A percentile compares a stretch with the other conserved stretches of the same genome.
Evolutionary conservation across 768 basidiomycete species (phyloP).

Genomic region (Amanita subjunquillea): DNA sequence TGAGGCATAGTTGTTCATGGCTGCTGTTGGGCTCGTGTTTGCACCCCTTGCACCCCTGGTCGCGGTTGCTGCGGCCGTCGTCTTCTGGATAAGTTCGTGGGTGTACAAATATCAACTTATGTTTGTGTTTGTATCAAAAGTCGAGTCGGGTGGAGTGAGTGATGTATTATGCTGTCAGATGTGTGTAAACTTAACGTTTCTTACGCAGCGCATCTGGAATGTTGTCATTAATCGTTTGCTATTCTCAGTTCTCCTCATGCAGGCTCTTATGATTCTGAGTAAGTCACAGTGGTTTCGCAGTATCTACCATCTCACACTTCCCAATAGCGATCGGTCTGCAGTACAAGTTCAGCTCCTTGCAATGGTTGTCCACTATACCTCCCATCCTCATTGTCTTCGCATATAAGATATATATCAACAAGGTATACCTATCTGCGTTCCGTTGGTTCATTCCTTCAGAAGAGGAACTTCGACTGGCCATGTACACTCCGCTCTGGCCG

Average conservation of each 20-base stretch:
- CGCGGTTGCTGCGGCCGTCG: conserved; percentile 66
- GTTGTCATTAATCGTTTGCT: conserved; percentile 86
- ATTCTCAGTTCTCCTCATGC: conserved; percentile 76
- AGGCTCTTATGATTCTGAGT: conserved; percentile 81
- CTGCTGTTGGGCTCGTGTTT: conserved; percentile 88
- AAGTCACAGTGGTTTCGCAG: conserved; percentile 18
- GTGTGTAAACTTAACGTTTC: background rate
- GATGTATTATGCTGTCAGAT: conserved; percentile 3
- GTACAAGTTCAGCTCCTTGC: conserved; percentile 58
- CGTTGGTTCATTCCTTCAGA: conserved; percentile 78
- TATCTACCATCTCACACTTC: conserved; percentile 1
- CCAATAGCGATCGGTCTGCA: conserved; percentile 75
- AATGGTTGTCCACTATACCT: conserved; percentile 79
- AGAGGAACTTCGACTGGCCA: conserved; percentile 65
- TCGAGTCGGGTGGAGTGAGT: conserved; percentile 89
- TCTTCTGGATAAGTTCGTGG: conserved; percentile 81
- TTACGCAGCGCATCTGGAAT: conserved; percentile 78
- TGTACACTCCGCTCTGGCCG: conserved; percentile 69
- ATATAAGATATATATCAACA: conserved; percentile 82
- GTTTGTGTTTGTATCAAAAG: conserved; percentile 83
- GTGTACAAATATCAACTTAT: conserved; percentile 97
- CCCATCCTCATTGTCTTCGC: conserved; percentile 67
- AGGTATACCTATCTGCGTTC: conserved; percentile 58
- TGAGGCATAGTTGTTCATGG: conserved; percentile 64
- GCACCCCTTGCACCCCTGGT: conserved; percentile 93